Base-by-base conservation (phyloP, 805 yeast genomes). In the Saccharomycopsis sp. region DNA sequence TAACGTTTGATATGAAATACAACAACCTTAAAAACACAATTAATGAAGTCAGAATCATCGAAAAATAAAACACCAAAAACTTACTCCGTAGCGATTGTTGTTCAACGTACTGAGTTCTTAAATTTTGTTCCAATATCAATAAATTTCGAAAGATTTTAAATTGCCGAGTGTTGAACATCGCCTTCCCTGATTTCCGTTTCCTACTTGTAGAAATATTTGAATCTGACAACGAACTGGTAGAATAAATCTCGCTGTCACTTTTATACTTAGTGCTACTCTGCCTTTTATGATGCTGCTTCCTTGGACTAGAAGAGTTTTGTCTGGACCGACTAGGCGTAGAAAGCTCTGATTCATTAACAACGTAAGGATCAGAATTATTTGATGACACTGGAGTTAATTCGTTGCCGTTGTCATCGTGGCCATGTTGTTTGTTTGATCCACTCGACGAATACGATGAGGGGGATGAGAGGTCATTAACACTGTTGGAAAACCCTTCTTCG, bases 61-160 rank as follows among this genome's bases (percentile, higher is more conserved):
- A 55, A 0, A 70, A 65, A 7, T 67, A 48, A 50, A 70, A 70
- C 13, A 56, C 45, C 1, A 71, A 64, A 47, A 66, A 70, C 35
- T 67, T 64, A 54, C 65, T 59, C 51, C 94, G 70, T 47, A 87
- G 64, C 5, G 73, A 65, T 43, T 77, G 74, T 58, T 87, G 89
- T 43, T 78, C 81, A n/a, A 71, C 66, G 39, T 81, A 84, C 63
- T 90, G 97, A 49, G 75, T 79, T 32, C 97, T 71, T 41, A 93
- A 67, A 44, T 86, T 79, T 57, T 89, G 95, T 61, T 90, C 98
- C 43, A 89, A 61, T 13, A 90, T 82, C 39, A 90, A 66, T 53
- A 93, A 63, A 59, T 90, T 88, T 38, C 94, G 73, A 60, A 81
- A 86, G 13, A 87, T 79, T 66, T 82, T 81, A 41, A 50, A 50